Base-by-base conservation (phyloP, 331 rosid genomes). In the Cydonia oblonga region DNA sequence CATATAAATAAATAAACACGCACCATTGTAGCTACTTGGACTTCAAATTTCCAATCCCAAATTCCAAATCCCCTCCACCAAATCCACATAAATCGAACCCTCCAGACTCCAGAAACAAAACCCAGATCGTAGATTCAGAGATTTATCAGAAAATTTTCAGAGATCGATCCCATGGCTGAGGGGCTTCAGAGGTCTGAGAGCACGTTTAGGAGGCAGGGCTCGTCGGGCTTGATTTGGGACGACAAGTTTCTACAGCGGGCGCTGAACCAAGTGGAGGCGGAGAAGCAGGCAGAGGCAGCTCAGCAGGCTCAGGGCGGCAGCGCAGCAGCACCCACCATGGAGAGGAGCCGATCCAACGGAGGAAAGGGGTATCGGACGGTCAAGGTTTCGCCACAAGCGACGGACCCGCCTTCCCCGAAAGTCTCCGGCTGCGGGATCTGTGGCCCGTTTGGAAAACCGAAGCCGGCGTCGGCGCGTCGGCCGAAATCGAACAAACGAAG, bases 391-490 rank as follows among this genome's bases (percentile, higher is more conserved):
- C 74, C 85, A 5, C 69, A 82, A 1, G 19, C 78, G 32, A 66
- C 6, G 30, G 97, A 90, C 81, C 97, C 96, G 4, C 92, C 97
- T 33, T 91, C 97, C 72, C 97, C 97, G 0, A 87, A 87, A 75
- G 76, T 88, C 10, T 25, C 86, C 13, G 72, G 84, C 2, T 89
- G 96, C 71, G 86, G 86, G 35, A 20, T 87, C 11, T 88, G 96
- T 52, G 85, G 83, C 59, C 11, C 89, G 12, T 87, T 88, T 23
- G 82, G 85, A 0, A 85, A 86, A 28, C 52, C 68, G 23, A 72
- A 72, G 78, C 78, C 85, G 16, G 53, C 52, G 35, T 46, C 66
- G n/a, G 1, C 67, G 11, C 72, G 60, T 10, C 70, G 64, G 18
- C 76, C 83, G n/a, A 87, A 82, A 79, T 49, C 87, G 46, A 86